Evolutionary conservation across 1,284 basidiomycete genomes (phyloP).

Genomic region (Tremellales sp.): DNA sequence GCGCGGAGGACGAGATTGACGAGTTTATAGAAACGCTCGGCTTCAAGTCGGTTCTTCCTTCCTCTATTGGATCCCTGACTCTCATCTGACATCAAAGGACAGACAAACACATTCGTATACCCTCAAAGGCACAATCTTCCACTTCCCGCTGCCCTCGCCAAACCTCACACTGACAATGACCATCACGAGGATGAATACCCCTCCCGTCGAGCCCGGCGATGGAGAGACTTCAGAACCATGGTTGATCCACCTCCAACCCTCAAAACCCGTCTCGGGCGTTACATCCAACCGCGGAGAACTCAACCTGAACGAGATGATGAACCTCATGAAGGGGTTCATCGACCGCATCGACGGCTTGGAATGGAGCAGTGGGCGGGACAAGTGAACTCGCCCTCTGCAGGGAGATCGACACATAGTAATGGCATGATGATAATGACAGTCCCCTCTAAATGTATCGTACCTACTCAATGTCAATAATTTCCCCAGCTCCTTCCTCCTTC

Average conservation of each 20-base stretch:
- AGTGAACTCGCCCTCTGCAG: background rate
- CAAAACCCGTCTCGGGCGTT: conserved; percentile 29
- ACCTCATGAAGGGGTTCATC: conserved; percentile 29
- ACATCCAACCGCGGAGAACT: conserved; percentile 22
- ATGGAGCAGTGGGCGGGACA: conserved; percentile 28
- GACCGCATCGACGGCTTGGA: conserved; percentile 33
- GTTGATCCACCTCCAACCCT: conserved; percentile 36
- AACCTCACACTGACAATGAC: conserved; percentile 1
- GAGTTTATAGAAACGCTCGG: conserved; percentile 34
- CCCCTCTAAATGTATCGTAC: background rate
- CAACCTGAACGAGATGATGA: conserved; percentile 29
- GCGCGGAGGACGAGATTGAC: conserved; percentile 25
- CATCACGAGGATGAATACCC: background rate
- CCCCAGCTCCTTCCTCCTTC: too few species aligned
- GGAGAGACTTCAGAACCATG: conserved; percentile 25
- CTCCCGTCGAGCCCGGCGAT: background rate
- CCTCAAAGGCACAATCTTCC: conserved; percentile 32
- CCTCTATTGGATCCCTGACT: too few species aligned
- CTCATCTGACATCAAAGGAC: too few species aligned
- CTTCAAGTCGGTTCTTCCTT: conserved; percentile 22
- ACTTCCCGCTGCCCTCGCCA: conserved; percentile 29
- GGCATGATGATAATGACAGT: background rate
- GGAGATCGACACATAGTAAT: background rate
- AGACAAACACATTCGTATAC: conserved; percentile 38
- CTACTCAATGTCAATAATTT: too few species aligned